phyloP scores from a whole-genome alignment of 2,329 filamentous ascomycete genomes.

The Thelonectria discophora region DNA sequence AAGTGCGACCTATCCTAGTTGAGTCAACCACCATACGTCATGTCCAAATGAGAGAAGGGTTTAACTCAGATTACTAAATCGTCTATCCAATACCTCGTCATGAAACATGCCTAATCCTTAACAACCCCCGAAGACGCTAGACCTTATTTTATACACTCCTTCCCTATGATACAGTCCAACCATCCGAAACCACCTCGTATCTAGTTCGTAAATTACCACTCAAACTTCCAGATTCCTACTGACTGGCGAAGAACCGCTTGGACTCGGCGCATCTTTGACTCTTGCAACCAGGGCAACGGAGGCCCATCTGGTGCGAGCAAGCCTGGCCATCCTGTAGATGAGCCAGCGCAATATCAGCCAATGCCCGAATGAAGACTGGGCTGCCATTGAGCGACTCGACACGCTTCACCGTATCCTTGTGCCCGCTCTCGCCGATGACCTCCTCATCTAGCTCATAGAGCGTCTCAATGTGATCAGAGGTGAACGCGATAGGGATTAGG shows the following conservation, averaged over 20 bases:
- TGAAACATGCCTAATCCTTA: background rate
- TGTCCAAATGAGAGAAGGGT: constrained; percentile 6
- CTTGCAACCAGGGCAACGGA: constrained; percentile 93
- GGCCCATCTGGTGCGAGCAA: constrained; percentile 85
- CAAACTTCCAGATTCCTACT: constrained; percentile 42
- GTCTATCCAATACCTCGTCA: background rate
- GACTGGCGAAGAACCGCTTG: constrained; percentile 70
- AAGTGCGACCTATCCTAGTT: background rate
- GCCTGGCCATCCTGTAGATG: constrained; percentile 75
- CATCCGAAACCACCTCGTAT: background rate
- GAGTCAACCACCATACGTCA: background rate
- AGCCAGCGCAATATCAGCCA: constrained; percentile 84
- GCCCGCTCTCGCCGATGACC: constrained; percentile 87
- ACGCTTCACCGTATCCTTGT: constrained; percentile 83
- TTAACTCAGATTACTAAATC: constrained; percentile 12
- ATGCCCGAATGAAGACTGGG: constrained; percentile 86
- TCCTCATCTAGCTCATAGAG: constrained; percentile 93
- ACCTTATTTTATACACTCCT: constrained; percentile 12
- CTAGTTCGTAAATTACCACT: constrained; percentile 19
- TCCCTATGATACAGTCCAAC: background rate
- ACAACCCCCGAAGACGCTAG: constrained; percentile 21
- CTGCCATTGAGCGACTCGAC: constrained; percentile 93
- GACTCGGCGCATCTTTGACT: constrained; percentile 87
- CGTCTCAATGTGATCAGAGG: constrained; percentile 98
- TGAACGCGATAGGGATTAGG: constrained; percentile 95